These are phyloP conservation scores for Ogataea pini DNA, from an alignment of 805 yeast genomes.

Conservation along the genomic window DNA sequence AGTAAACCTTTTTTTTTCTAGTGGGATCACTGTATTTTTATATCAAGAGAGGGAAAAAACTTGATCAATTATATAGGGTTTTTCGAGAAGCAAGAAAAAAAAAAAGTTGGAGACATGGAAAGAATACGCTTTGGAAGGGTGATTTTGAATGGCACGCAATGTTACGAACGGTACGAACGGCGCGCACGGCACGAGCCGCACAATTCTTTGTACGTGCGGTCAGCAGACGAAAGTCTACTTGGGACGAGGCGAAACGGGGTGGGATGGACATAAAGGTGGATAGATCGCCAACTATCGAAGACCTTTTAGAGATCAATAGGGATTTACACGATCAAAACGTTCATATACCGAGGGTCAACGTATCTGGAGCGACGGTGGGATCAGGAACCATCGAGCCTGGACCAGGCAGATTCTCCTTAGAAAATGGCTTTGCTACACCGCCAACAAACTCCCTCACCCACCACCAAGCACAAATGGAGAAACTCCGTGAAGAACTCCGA, in stretches of 20 bases:
- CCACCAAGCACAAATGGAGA: slow-evolving; percentile 11
- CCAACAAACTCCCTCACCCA: not conserved
- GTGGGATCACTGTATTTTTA: too few relatives aligned
- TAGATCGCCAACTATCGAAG: slow-evolving; percentile 18
- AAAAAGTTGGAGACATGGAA: not conserved
- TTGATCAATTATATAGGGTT: not conserved
- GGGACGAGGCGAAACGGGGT: not conserved
- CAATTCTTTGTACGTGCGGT: not conserved
- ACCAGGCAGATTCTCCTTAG: slow-evolving; percentile 7
- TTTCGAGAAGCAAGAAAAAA: not conserved
- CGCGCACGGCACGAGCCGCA: not conserved
- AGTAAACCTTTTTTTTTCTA: too few relatives aligned
- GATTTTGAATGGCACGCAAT: too few relatives aligned
- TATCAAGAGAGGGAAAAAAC: too few relatives aligned
- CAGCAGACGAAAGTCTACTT: not conserved
- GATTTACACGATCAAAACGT: slow-evolving; percentile 20
- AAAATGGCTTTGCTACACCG: slow-evolving; percentile 7
- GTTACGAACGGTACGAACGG: too few relatives aligned
- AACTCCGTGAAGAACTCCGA: slow-evolving; percentile 11
- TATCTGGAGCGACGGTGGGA: too few relatives aligned
- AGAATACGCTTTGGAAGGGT: too few relatives aligned
- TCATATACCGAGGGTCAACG: too few relatives aligned
- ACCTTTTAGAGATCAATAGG: slow-evolving; percentile 19
- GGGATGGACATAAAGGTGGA: not conserved
- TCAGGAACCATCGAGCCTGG: too few relatives aligned